A percentile compares a stretch with the other conserved stretches of the same genome.
phyloP scores from a whole-genome alignment of 768 basidiomycete species.

The Terana coerulea region DNA sequence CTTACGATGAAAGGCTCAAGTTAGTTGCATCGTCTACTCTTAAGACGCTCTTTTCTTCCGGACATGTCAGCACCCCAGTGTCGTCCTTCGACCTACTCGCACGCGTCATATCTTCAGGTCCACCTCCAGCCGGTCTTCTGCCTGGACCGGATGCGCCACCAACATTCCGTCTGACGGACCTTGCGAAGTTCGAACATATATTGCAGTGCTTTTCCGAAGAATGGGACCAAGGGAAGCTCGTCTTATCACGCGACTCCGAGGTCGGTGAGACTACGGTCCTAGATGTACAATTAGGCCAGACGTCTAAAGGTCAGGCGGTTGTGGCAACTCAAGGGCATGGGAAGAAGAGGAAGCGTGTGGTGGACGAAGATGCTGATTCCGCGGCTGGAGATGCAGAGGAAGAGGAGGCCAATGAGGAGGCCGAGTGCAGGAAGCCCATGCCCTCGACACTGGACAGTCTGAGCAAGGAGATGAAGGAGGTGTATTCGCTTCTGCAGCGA shows the following conservation, averaged over 20 bases:
- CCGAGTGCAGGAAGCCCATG: conserved; percentile 32
- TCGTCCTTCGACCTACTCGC: conserved; percentile 62
- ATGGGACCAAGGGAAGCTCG: conserved; percentile 62
- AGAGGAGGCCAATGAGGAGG: conserved; percentile 39
- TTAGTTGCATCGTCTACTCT: conserved; percentile 52
- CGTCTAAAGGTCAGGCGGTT: conserved; percentile 20
- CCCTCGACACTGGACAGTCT: conserved; percentile 53
- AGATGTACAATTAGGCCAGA: conserved; percentile 44
- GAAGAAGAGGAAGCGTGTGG: conserved; percentile 66
- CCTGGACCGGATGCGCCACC: conserved; percentile 33
- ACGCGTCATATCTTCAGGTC: conserved; percentile 53
- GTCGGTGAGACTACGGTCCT: conserved; percentile 49
- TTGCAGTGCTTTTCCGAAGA: conserved; percentile 53
- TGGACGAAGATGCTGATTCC: conserved; percentile 82
- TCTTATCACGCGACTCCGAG: conserved; percentile 43
- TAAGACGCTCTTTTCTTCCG: conserved; percentile 44
- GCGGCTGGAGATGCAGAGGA: conserved; percentile 64
- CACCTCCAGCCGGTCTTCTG: conserved; percentile 39
- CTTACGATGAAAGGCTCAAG: conserved; percentile 50
- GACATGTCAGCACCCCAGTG: conserved; percentile 51
- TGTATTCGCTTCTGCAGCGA: conserved; percentile 70
- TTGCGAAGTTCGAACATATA: conserved; percentile 56
- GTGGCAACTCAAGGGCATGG: conserved; percentile 14
- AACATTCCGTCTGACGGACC: conserved; percentile 61
- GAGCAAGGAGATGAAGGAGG: conserved; percentile 68